These are phyloP conservation scores for Glycyrrhiza uralensis DNA, from an alignment of 306 rosid species.

Conservation along the genomic window DNA sequence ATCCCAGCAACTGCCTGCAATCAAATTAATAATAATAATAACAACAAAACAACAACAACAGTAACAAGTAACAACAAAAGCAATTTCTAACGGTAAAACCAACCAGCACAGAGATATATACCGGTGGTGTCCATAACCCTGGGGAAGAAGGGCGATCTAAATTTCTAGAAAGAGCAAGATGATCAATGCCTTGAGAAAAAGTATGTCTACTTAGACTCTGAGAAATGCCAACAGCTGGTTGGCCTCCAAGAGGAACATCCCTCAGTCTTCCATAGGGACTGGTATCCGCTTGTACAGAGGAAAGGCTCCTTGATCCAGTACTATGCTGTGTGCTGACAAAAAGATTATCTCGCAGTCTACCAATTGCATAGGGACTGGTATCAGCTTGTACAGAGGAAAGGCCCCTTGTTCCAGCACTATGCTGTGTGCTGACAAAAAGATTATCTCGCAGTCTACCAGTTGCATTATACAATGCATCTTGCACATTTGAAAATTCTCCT, in stretches of 20 bases:
- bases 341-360: conserved; percentile 86
- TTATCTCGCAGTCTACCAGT: conserved; percentile 93
- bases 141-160: conserved; percentile 71
- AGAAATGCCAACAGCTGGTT: conserved; percentile 40
- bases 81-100: not conserved
- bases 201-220: conserved; percentile 44
- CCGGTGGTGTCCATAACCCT: conserved; percentile 69
- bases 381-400: conserved; percentile 49
- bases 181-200: conserved; percentile 59
- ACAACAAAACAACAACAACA: conserved; percentile 2
- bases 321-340: conserved; percentile 52
- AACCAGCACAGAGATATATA: conserved; percentile 26
- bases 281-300: conserved; percentile 50
- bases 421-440: conserved; percentile 53
- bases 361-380: conserved; percentile 71
- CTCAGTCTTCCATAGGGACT: conserved; percentile 61
- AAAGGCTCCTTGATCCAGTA: conserved; percentile 51
- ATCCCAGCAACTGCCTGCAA: conserved; percentile 62
- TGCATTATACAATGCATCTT: conserved; percentile 88
- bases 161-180: conserved; percentile 50
- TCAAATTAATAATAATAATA: conserved; percentile 20
- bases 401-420: conserved; percentile 56
- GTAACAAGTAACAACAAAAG: too few relatives aligned
- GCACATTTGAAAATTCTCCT: conserved; percentile 83
- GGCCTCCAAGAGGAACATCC: conserved; percentile 52